A percentile compares a stretch with the other conserved stretches of the same genome.
These are phyloP conservation scores for Gossypium australe DNA, from an alignment of 345 rosid genomes.

Conservation along the genomic window DNA sequence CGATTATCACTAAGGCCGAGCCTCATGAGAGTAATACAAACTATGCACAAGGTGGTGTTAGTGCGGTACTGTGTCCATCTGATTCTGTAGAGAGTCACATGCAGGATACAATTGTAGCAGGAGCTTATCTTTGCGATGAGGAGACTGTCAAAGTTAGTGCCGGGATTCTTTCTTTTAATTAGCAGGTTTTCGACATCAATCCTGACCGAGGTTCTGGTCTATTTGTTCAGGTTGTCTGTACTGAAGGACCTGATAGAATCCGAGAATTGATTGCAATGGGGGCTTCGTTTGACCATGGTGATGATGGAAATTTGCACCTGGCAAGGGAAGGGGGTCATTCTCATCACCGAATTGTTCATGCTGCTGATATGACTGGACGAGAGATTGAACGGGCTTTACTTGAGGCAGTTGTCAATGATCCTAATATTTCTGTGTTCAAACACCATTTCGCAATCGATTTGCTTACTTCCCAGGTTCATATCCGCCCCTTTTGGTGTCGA, in stretches of 20 bases:
- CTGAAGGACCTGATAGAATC: slow-evolving; percentile 95
- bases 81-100: slow-evolving; percentile 98
- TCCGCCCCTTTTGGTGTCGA: neutral
- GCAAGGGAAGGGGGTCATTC: slow-evolving; percentile 99
- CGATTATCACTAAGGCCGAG: slow-evolving; percentile 91
- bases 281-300: slow-evolving; percentile 87
- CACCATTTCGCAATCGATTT: slow-evolving; percentile 90
- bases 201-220: slow-evolving; percentile 11
- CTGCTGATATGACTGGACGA: slow-evolving; percentile 98
- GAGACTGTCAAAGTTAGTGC: slow-evolving; percentile 87
- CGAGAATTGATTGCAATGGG: slow-evolving; percentile 91
- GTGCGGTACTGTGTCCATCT: slow-evolving; percentile 85
- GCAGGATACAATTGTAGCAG: slow-evolving; percentile 94
- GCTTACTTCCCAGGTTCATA: slow-evolving; percentile 74
- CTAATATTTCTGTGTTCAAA: slow-evolving; percentile 69
- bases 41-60: slow-evolving; percentile 98
- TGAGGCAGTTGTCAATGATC: slow-evolving; percentile 70
- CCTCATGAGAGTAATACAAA: slow-evolving; percentile 96
- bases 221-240: slow-evolving; percentile 72
- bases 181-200: neutral
- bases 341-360: slow-evolving; percentile 86
- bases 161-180: neutral
- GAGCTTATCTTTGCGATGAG: slow-evolving; percentile 92
- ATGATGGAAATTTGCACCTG: slow-evolving; percentile 92
- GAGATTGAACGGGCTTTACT: slow-evolving; percentile 94